Conservation (phyloP, 441 rosid genomes). For the Erodium trifolium region DNA sequence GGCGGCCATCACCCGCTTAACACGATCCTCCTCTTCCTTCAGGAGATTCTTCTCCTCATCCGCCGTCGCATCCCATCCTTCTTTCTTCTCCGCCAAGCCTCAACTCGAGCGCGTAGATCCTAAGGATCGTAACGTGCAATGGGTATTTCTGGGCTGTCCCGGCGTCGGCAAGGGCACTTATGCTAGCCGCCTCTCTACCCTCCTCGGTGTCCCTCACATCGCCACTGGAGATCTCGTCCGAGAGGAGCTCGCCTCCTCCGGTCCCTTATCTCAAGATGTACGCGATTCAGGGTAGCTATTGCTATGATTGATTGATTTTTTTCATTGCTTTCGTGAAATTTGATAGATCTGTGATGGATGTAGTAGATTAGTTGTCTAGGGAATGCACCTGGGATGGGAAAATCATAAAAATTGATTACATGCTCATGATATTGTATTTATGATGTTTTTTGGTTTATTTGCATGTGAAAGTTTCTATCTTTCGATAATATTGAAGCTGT, state of each 20-base stretch:
- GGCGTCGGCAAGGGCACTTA: conserved; percentile 73
- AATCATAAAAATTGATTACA: too few relatives aligned
- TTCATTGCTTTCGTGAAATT: neutral
- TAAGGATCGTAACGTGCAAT: conserved; percentile 48
- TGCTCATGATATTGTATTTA: neutral
- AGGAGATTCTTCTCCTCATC: conserved; percentile 30
- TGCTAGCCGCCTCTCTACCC: conserved; percentile 49
- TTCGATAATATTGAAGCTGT: neutral
- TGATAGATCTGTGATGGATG: neutral
- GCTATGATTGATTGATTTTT: neutral
- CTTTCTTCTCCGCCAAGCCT: conserved; percentile 19
- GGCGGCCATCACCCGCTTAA: conserved; percentile 49
- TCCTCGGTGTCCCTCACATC: conserved; percentile 64
- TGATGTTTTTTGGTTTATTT: too few relatives aligned
- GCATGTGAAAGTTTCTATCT: neutral
- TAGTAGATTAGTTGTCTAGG: too few relatives aligned
- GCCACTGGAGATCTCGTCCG: conserved; percentile 70
- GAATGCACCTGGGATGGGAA: too few relatives aligned
- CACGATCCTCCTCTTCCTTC: conserved; percentile 29
- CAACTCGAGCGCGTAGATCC: conserved; percentile 29
- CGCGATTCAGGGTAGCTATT: neutral
- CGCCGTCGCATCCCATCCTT: conserved; percentile 15
- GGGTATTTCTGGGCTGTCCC: conserved; percentile 62
- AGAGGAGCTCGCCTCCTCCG: conserved; percentile 47
- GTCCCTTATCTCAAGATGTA: conserved; percentile 46